Evolutionary conservation across 495 filamentous ascomycete genomes (phyloP).

Genomic region (Viridothelium virens): DNA sequence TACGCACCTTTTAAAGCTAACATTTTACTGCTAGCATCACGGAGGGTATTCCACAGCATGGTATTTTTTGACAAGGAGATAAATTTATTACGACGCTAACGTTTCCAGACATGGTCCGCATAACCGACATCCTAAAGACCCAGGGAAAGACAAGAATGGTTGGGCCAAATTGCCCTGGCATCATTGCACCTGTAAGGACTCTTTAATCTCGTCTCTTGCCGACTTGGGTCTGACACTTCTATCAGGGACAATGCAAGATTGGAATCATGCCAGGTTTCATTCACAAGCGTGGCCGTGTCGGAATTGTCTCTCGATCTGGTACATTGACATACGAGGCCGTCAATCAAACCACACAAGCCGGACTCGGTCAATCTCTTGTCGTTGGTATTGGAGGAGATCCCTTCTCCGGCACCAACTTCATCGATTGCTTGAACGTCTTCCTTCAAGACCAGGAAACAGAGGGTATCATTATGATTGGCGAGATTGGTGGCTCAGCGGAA

Average conservation of each 20-base stretch:
- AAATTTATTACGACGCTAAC: constrained; percentile 13
- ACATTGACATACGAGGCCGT: constrained; percentile 99
- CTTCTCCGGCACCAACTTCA: constrained; percentile 99
- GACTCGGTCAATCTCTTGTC: constrained; percentile 94
- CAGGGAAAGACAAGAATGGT: constrained; percentile 94
- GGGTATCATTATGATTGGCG: constrained; percentile 99
- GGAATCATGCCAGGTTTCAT: constrained; percentile 99
- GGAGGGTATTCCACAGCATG: constrained; percentile 93
- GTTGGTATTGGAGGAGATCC: constrained; percentile 98
- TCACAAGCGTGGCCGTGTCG: constrained; percentile 97
- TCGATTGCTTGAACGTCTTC: constrained; percentile 97
- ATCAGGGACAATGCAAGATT: constrained; percentile 95
- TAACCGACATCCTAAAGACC: constrained; percentile 95
- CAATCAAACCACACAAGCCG: constrained; percentile 96
- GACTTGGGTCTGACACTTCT: too few relatives aligned
- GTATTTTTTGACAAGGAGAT: constrained; percentile 24
- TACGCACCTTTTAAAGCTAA: constrained; percentile 19
- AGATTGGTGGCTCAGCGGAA: constrained; percentile 95
- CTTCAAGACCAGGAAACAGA: constrained; percentile 93
- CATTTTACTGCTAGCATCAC: constrained; percentile 58
- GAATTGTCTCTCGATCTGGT: constrained; percentile 96
- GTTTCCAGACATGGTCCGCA: constrained; percentile 87
- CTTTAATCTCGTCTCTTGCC: neutral
- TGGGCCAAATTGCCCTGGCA: constrained; percentile 96
- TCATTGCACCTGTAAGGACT: constrained; percentile 71